These are phyloP conservation scores for Alisma plantagoaquatica DNA, from an alignment of 106 monocot species.

Conservation along the genomic window DNA sequence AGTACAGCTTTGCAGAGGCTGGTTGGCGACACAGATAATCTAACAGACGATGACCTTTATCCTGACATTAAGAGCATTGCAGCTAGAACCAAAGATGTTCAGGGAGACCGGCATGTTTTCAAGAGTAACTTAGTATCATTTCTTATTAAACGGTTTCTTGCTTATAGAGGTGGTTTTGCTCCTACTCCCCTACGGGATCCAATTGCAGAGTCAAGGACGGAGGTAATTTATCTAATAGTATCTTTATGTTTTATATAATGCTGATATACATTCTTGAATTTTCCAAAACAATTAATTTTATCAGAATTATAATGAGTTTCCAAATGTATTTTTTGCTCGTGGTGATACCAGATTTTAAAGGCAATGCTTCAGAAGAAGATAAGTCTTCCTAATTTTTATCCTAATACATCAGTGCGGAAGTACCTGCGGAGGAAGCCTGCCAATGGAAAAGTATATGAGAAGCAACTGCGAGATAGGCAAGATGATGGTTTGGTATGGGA, in stretches of 20 bases:
- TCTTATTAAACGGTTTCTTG: conserved; percentile 48
- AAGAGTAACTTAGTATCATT: conserved; percentile 30
- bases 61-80: conserved; percentile 24
- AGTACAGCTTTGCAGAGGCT: too few relatives aligned
- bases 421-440: conserved; percentile 28
- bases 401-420: conserved; percentile 20
- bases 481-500: conserved; percentile 56
- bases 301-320: too few relatives aligned
- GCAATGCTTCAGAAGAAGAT: conserved; percentile 54
- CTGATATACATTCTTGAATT: too few relatives aligned
- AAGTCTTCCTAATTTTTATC: conserved; percentile 27
- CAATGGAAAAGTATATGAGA: conserved; percentile 8
- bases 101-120: too few relatives aligned
- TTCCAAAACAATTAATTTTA: too few relatives aligned
- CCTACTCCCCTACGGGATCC: conserved; percentile 38
- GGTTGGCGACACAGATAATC: conserved; percentile 4
- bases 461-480: conserved; percentile 16
- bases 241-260: too few relatives aligned
- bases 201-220: conserved; percentile 39
- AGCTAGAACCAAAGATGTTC: conserved; percentile 23
- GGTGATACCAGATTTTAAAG: conserved; percentile 29
- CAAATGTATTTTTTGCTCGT: background rate
- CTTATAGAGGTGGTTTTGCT: conserved; percentile 29
- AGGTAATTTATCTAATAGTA: too few relatives aligned
- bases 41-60: conserved; percentile 18